Evolutionary conservation across 345 rosid genomes (phyloP), one percentile per base, ranked within the genome.

Genomic region (Turnera subulata): DNA sequence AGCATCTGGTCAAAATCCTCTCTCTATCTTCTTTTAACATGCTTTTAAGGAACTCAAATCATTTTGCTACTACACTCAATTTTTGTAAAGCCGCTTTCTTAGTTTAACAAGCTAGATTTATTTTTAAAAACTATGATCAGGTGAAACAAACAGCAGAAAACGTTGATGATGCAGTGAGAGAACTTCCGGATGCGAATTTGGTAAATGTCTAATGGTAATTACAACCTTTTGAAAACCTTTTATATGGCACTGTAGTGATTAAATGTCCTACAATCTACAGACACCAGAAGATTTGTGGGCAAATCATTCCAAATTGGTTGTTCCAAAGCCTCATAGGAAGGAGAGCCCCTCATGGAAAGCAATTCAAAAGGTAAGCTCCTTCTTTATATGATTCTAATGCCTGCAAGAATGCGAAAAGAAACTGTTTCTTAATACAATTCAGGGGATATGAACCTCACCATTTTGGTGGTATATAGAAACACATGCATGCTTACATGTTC

Each of bases 231-330:
- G 2, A 18, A 43, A 64, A 59, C 32, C 18, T 44, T 49, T 39
- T 68, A 29, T 29, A 8, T 32, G 49, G 50, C 60, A 37, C 35
- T 39, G 23, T 18, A 15, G 16, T 64, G 22, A 56, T 45, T n/a
- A 58, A 6, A 57, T 13, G 32, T 67, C 51, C 18, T 63, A 37
- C 56, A 22, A 25, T 46, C 59, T 76, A 66, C 71, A 92, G 98
- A 92, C 71, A 59, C 98, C 96, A 62, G 95, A 92, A 80, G 98
- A 92, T 61, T 74, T 92, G 45, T 92, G 98, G 93, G 81, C 78
- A 60, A 86, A 88, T 56, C 98, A 92, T 53, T 88, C 96, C 29
- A 84, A 83, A 70, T 48, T 65, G 37, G 96, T 92, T 68, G 74
- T 50, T 49, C 87, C 89, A 13, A 92, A 92, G 73, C 98, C 98